Evolutionary conservation across 176 grass and related monocot genomes (phyloP), one percentile per base, ranked within the genome.

Genomic region (Oryza officinalis): DNA sequence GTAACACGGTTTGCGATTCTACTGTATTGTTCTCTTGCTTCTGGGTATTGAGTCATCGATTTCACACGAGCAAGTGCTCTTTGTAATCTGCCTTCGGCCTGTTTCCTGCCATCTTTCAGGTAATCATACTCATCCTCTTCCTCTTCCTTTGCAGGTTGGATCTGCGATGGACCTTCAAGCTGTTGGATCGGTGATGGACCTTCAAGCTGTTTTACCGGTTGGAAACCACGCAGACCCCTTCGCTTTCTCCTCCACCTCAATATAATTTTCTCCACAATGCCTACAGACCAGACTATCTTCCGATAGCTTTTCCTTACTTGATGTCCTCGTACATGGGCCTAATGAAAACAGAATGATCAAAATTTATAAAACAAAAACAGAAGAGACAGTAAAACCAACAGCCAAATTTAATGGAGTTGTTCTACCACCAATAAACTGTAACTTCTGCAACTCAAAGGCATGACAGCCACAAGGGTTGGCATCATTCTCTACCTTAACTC

Each of bases 1-100:
- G 86, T 86, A 67, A 95, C 93, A 78, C 86, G 72, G 69, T 66
- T 81, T 71, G 80, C 79, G 30, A 99, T 71, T 80, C 97, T 90
- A 45, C 86, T 81, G 67, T 99, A 99, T 60, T 99, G 97, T 18
- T 99, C 97, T 84, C 91, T 93, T 78, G 97, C 97, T 90, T 99
- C 97, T 26, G 97, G 93, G 87, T 99, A 99, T 84, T 92, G 97
- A 77, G 92, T 92, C 97, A 99, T 99, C 52, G 97, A 99, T 81
- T 86, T 90, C 17, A 99, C 97, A 76, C 97, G 92, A 67, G 38
- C 91, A 32, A 99, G 94, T 81, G 97, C 94, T 85, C 83, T 99
- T 40, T 92, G 52, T 67, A 99, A 76, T 83, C 97, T 89, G 77
- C 83, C 91, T 85, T 96, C 93, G 14, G 93, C 89, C 78, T 99